Conservation (phyloP, 2,329 filamentous ascomycete genomes). For the Paecilomyces niveus region DNA sequence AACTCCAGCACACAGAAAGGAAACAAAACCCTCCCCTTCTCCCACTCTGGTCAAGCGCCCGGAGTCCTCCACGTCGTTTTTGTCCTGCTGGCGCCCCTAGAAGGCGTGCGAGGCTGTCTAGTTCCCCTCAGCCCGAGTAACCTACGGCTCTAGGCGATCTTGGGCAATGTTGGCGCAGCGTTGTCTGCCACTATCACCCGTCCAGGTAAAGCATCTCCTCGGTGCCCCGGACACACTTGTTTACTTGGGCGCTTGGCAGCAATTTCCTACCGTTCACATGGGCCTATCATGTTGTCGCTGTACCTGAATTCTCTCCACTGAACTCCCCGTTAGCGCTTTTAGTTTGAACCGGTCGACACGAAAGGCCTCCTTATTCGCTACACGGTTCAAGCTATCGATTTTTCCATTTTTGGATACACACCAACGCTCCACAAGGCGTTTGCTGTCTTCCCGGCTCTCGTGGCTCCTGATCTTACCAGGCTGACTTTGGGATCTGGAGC, state of each 20-base stretch:
- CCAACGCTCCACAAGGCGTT: neutral
- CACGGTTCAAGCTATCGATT: neutral
- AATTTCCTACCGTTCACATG: neutral
- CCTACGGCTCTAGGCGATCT: too few relatives aligned
- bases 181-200: neutral
- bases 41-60: too few relatives aligned
- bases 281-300: neutral
- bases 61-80: neutral
- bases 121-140: too few relatives aligned
- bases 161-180: too few relatives aligned
- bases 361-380: neutral
- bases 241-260: neutral
- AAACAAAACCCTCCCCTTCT: too few relatives aligned
- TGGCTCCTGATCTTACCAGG: neutral
- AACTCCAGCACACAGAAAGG: neutral
- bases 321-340: neutral
- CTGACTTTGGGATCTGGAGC: neutral
- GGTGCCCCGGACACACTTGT: neutral
- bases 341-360: neutral
- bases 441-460: neutral
- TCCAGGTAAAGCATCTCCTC: neutral
- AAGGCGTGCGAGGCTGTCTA: neutral
- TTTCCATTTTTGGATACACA: neutral
- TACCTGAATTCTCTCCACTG: neutral
- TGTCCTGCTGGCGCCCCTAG: neutral